These are phyloP conservation scores for Sporothrix brasiliensis DNA, from an alignment of 2,329 filamentous ascomycete species.

Conservation along the genomic window DNA sequence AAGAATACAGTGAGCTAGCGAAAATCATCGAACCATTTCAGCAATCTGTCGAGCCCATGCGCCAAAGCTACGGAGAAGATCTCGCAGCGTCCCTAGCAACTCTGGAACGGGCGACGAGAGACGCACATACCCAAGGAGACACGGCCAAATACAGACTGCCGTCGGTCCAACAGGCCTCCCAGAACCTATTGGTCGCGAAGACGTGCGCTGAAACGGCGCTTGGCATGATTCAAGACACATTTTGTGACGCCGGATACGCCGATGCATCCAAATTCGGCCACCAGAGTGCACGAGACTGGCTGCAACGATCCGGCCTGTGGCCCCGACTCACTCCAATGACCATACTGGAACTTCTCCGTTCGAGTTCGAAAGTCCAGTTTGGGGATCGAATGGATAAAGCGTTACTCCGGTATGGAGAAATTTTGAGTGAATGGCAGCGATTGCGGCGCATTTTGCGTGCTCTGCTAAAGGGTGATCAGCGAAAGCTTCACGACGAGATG, in stretches of 20 bases:
- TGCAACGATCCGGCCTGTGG: constrained; percentile 49
- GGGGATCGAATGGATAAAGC: constrained; percentile 45
- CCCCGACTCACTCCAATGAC: constrained; percentile 49
- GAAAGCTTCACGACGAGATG: constrained; percentile 48
- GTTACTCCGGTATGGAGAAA: constrained; percentile 50
- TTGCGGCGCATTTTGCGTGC: constrained; percentile 48
- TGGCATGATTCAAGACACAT: not conserved
- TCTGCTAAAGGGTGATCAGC: constrained; percentile 37
- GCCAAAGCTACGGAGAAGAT: constrained; percentile 35
- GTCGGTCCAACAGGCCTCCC: no score
- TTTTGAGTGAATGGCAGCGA: constrained; percentile 51
- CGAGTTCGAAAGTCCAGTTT: constrained; percentile 40
- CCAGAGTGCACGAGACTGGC: constrained; percentile 43
- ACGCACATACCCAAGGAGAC: no score
- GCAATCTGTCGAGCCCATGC: constrained; percentile 36
- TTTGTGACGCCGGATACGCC: not conserved
- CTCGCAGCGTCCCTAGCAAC: constrained; percentile 37
- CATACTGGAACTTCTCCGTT: constrained; percentile 54
- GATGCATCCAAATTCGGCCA: not conserved
- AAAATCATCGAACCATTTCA: constrained; percentile 43
- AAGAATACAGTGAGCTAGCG: constrained; percentile 37
- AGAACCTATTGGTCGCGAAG: no score
- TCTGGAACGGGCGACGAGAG: not conserved
- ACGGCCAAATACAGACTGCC: no score
- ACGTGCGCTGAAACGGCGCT: no score